Evolutionary conservation across 345 rosid species (phyloP).

Genomic region (Garcia nutans): DNA sequence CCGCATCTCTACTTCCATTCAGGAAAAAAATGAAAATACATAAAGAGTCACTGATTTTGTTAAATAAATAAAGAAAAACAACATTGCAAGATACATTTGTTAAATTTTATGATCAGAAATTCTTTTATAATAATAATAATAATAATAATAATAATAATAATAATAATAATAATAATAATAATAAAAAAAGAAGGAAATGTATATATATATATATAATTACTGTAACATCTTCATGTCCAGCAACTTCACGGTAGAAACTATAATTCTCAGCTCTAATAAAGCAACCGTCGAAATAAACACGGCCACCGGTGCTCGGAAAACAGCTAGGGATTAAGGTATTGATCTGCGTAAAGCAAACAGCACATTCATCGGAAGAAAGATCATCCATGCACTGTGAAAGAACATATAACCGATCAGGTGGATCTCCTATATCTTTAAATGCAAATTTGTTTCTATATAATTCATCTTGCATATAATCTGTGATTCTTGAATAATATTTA

Average conservation of each 20-base stretch:
- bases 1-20: constrained; percentile 37
- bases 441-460: constrained; percentile 39
- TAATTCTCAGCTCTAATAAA: constrained; percentile 49
- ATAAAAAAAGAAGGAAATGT: neutral
- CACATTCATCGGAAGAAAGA: constrained; percentile 40
- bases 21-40: too few relatives aligned
- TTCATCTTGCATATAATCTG: constrained; percentile 29
- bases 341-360: constrained; percentile 35
- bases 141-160: neutral
- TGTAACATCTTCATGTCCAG: constrained; percentile 29
- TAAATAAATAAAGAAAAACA: neutral
- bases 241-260: constrained; percentile 37
- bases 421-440: constrained; percentile 29
- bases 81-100: too few relatives aligned
- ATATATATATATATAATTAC: constrained; percentile 11
- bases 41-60: neutral
- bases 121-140: neutral
- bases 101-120: too few relatives aligned
- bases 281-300: constrained; percentile 51
- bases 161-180: neutral
- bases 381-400: constrained; percentile 52
- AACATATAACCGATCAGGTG: constrained; percentile 37
- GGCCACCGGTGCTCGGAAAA: constrained; percentile 45
- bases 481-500: constrained; percentile 18
- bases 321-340: constrained; percentile 33